phyloP scores from a whole-genome alignment of 805 yeast genomes.

The Cephaloascus fragrans region DNA sequence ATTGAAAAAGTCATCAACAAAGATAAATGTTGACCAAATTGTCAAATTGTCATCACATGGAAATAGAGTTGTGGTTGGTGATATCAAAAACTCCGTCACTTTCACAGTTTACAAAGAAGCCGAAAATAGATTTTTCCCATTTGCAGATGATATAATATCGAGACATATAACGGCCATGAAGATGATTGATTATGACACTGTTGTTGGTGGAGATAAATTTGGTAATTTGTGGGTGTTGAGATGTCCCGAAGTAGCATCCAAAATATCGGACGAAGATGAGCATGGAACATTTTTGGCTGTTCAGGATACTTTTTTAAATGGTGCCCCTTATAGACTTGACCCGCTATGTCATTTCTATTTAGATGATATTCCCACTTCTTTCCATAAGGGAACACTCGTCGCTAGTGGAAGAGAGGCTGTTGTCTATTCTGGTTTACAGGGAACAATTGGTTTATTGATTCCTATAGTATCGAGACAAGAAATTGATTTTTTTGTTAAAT shows the following conservation, averaged over 20 bases:
- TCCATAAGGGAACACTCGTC: constrained; percentile 43
- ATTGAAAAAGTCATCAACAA: constrained; percentile 50
- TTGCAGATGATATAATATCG: constrained; percentile 61
- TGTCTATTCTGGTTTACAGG: constrained; percentile 70
- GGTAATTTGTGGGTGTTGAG: constrained; percentile 72
- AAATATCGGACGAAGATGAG: constrained; percentile 40
- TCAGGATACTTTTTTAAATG: constrained; percentile 28
- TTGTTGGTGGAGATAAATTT: constrained; percentile 78
- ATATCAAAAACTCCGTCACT: constrained; percentile 56
- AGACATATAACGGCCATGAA: constrained; percentile 56
- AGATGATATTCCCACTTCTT: constrained; percentile 61
- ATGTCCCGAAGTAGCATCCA: constrained; percentile 39
- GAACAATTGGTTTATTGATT: constrained; percentile 64
- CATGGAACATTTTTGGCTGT: constrained; percentile 27
- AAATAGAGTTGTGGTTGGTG: constrained; percentile 59
- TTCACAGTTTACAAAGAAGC: constrained; percentile 41
- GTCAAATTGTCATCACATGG: constrained; percentile 47
- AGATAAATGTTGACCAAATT: constrained; percentile 37
- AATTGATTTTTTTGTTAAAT: constrained; percentile 40
- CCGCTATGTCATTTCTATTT: constrained; percentile 48
- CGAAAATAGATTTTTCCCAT: constrained; percentile 42
- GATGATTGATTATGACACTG: constrained; percentile 65
- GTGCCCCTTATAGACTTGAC: constrained; percentile 42
- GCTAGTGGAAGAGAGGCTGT: constrained; percentile 59
- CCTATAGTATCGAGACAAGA: constrained; percentile 63